Evolutionary conservation across 805 yeast species (phyloP).

Genomic region (Saccharomyces jurei): DNA sequence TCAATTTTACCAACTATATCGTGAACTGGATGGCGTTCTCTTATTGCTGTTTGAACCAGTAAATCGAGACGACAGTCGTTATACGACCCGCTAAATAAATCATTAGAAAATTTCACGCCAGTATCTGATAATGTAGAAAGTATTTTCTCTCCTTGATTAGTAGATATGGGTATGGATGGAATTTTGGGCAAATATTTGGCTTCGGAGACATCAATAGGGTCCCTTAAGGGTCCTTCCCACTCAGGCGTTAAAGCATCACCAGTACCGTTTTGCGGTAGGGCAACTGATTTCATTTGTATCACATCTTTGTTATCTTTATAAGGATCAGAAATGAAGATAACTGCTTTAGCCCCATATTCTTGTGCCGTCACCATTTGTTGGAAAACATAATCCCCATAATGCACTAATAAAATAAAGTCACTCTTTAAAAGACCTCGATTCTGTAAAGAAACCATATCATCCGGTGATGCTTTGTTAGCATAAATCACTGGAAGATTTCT

Average conservation of each 20-base stretch:
- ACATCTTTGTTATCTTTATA: conserved; percentile 24
- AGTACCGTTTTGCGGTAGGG: conserved; percentile 49
- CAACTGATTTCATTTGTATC: conserved; percentile 41
- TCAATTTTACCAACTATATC: conserved; percentile 69
- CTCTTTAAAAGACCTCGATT: conserved; percentile 32
- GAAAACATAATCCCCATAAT: conserved; percentile 47
- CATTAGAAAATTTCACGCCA: conserved; percentile 20
- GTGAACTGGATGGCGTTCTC: conserved; percentile 61
- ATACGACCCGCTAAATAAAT: conserved; percentile 15
- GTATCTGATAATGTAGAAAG: conserved; percentile 23
- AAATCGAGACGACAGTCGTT: conserved; percentile 22
- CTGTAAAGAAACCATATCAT: conserved; percentile 43
- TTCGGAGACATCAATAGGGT: conserved; percentile 36
- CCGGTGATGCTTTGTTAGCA: conserved; percentile 55
- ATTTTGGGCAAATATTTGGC: conserved; percentile 55
- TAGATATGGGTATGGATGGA: conserved; percentile 71
- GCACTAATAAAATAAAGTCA: conserved; percentile 49
- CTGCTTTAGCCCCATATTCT: conserved; percentile 49
- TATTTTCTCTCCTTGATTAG: conserved; percentile 52
- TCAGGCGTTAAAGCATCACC: conserved; percentile 84
- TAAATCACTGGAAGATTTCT: conserved; percentile 45
- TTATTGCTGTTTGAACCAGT: conserved; percentile 35
- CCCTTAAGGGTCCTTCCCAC: conserved; percentile 41
- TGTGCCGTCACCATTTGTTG: conserved; percentile 50
- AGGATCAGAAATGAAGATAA: conserved; percentile 55